Conservation (phyloP, 345 rosid species). For the Rhodamnia rubescens region DNA sequence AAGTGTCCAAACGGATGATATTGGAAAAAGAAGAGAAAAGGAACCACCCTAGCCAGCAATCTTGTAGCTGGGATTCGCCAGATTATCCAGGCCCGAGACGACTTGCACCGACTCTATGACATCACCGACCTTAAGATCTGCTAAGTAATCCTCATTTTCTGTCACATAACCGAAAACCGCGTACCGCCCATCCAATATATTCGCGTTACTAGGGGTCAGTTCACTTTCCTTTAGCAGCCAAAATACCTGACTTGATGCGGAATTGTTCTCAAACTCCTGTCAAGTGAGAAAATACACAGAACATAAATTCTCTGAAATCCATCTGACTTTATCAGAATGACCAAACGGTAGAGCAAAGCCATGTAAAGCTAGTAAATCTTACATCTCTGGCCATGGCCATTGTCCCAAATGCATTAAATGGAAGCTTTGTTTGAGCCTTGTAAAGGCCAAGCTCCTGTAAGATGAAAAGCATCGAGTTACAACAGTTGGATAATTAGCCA, state of each 20-base stretch:
- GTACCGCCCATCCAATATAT: constrained; percentile 94
- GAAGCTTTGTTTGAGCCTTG: constrained; percentile 96
- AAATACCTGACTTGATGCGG: constrained; percentile 91
- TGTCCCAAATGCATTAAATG: constrained; percentile 97
- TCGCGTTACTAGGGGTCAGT: constrained; percentile 91
- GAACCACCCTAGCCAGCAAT: constrained; percentile 53
- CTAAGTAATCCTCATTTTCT: constrained; percentile 67
- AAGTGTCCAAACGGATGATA: background rate
- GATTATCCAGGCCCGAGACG: constrained; percentile 85
- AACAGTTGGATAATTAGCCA: background rate
- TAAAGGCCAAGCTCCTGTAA: constrained; percentile 87
- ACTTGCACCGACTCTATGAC: constrained; percentile 83
- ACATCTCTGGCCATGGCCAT: constrained; percentile 99
- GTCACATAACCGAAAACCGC: constrained; percentile 92
- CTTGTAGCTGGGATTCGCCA: constrained; percentile 91
- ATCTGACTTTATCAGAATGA: background rate
- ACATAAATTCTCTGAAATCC: background rate
- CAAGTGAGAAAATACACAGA: background rate
- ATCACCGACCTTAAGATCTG: constrained; percentile 97
- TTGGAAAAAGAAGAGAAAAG: background rate
- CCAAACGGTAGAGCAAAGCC: background rate
- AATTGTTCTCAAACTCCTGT: constrained; percentile 94
- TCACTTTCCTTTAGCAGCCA: constrained; percentile 99
- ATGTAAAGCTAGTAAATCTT: constrained; percentile 10
- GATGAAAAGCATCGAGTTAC: background rate